phyloP scores from a whole-genome alignment of 2,329 filamentous ascomycete species.

The Endoconidiophora polonica region DNA sequence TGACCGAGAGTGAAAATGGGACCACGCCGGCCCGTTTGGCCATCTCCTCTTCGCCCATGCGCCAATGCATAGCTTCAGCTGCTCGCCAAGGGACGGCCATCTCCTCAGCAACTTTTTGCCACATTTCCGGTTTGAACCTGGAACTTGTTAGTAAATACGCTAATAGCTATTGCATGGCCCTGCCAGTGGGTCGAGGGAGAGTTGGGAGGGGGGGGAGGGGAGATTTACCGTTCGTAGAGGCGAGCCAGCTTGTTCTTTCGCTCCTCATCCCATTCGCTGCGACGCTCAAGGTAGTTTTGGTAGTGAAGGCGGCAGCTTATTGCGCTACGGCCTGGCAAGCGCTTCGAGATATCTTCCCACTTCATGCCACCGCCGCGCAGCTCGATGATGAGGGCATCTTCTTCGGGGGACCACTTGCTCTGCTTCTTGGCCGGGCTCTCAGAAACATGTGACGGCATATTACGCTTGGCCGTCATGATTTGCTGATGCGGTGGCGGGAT shows the following conservation, averaged over 20 bases:
- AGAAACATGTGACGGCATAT: constrained; percentile 36
- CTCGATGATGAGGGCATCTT: constrained; percentile 87
- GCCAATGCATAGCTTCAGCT: constrained; percentile 97
- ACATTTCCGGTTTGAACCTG: constrained; percentile 98
- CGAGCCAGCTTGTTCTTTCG: constrained; percentile 92
- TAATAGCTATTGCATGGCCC: not conserved
- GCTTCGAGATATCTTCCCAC: constrained; percentile 95
- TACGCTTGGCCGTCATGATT: constrained; percentile 25
- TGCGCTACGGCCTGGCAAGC: constrained; percentile 73
- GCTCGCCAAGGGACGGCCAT: constrained; percentile 92
- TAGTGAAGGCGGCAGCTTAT: constrained; percentile 92
- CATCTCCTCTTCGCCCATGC: constrained; percentile 87
- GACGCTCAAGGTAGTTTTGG: constrained; percentile 88
- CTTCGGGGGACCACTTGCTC: constrained; percentile 89
- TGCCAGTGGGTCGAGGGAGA: too few relatives aligned
- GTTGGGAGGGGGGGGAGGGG: too few relatives aligned
- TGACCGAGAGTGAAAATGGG: constrained; percentile 57
- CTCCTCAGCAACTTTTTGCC: constrained; percentile 87
- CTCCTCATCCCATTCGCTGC: constrained; percentile 93
- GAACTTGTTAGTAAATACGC: not conserved
- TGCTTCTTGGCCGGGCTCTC: constrained; percentile 78
- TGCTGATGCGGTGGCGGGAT: constrained; percentile 16
- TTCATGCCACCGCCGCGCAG: constrained; percentile 86
- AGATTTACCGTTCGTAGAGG: constrained; percentile 75
- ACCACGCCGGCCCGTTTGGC: constrained; percentile 76